phyloP scores from a whole-genome alignment of 106 monocot genomes.

The Dendrobium huoshanense region DNA sequence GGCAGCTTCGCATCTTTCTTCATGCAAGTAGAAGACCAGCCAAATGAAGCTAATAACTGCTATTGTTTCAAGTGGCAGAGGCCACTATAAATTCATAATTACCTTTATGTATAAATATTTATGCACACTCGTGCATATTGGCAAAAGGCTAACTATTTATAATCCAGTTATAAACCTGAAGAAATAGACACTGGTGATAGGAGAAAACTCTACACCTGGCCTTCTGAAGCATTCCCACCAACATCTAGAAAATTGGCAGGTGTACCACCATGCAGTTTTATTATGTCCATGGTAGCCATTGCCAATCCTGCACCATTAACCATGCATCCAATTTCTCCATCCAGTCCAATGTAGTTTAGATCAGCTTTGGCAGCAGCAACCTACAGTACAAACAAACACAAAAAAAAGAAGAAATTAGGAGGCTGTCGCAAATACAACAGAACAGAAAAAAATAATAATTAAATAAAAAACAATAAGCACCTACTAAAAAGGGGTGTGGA shows the following conservation, averaged over 20 bases:
- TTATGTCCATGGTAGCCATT: slow-evolving; percentile 99
- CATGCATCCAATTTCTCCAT: slow-evolving; percentile 99
- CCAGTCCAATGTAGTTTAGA: slow-evolving; percentile 68
- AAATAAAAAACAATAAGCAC: no score
- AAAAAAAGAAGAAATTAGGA: not conserved
- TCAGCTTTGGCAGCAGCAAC: slow-evolving; percentile 83
- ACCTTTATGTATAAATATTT: not conserved
- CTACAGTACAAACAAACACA: slow-evolving; percentile 20
- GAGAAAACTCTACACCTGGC: slow-evolving; percentile 48
- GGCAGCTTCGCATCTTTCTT: not conserved
- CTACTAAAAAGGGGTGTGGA: no score
- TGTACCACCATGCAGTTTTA: slow-evolving; percentile 93
- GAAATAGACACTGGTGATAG: not conserved
- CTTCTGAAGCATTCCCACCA: slow-evolving; percentile 95
- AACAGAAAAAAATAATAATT: no score
- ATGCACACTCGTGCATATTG: not conserved
- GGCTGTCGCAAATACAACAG: not conserved
- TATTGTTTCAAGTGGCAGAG: not conserved
- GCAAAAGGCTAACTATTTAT: not conserved
- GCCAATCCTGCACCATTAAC: slow-evolving; percentile 98
- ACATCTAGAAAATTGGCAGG: slow-evolving; percentile 96
- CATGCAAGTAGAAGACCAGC: not conserved
- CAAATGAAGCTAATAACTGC: not conserved
- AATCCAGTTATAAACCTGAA: not conserved
- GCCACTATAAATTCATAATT: not conserved